These are phyloP conservation scores for Trichoderma reesei DNA, from an alignment of 495 filamentous ascomycete species.

Conservation along the genomic window DNA sequence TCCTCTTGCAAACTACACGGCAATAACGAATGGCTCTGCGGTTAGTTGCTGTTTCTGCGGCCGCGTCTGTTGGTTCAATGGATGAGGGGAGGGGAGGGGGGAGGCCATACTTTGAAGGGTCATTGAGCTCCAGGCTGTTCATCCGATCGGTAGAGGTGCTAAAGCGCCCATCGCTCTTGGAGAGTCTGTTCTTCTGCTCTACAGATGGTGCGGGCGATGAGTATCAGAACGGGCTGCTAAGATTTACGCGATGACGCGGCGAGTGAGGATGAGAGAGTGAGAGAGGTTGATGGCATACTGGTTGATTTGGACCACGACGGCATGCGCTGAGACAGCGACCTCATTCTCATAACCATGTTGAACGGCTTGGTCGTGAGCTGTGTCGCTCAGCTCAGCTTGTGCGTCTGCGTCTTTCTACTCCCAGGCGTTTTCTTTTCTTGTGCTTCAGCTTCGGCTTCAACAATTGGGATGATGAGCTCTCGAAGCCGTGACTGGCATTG, in stretches of 20 bases:
- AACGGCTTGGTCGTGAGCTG: not conserved
- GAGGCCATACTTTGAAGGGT: not conserved
- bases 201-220: not conserved
- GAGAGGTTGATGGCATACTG: not conserved
- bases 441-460: too few relatives aligned
- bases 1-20: not conserved
- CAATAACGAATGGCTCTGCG: not conserved
- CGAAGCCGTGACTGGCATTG: not conserved
- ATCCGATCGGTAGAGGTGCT: not conserved
- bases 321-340: not conserved
- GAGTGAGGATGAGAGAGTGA: too few relatives aligned
- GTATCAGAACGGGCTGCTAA: not conserved
- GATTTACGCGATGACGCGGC: not conserved
- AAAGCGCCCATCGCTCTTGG: not conserved
- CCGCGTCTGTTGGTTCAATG: not conserved
- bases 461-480: not conserved
- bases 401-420: too few relatives aligned
- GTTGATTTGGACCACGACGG: conserved; percentile 1
- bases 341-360: conserved; percentile 7
- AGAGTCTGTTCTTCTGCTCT: not conserved
- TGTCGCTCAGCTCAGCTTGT: too few relatives aligned
- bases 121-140: not conserved
- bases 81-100: not conserved
- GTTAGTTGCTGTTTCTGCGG: not conserved
- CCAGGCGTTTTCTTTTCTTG: too few relatives aligned